Percentiles rank a stretch among this genome's conserved stretches.
Conservation (phyloP, 1,284 basidiomycete species). For the Melampsora americana region DNA sequence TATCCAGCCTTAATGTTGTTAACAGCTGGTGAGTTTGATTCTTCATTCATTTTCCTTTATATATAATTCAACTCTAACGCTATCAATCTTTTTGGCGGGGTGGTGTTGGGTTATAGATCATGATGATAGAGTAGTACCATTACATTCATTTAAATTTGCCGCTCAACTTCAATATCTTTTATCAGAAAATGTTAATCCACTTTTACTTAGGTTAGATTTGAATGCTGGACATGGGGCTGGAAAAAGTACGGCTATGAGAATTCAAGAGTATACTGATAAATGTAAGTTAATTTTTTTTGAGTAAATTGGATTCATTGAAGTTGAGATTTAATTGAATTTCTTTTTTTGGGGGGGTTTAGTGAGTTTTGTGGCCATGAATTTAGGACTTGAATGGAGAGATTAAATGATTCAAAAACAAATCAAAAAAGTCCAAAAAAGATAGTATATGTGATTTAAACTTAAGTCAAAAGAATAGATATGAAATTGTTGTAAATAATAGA, state of each 20-base stretch:
- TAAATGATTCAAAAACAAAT: too few relatives aligned
- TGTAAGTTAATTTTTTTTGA: conserved; percentile 58
- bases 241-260: conserved; percentile 71
- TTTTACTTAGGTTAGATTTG: conserved; percentile 70
- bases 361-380: conserved; percentile 61
- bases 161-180: conserved; percentile 68
- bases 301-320: too few relatives aligned
- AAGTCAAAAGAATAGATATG: too few relatives aligned
- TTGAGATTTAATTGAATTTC: not conserved
- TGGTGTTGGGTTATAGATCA: conserved; percentile 52
- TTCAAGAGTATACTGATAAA: conserved; percentile 70
- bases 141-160: conserved; percentile 75
- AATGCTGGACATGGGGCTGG: conserved; percentile 77
- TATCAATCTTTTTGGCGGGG: too few relatives aligned
- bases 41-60: not conserved
- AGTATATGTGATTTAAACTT: too few relatives aligned
- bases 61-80: not conserved
- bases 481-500: too few relatives aligned
- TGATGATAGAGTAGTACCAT: conserved; percentile 75
- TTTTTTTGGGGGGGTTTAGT: conserved; percentile 10
- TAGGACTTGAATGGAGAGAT: conserved; percentile 44
- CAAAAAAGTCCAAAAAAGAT: too few relatives aligned
- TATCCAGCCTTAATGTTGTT: conserved; percentile 68
- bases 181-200: conserved; percentile 62
- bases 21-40: conserved; percentile 63